Evolutionary conservation across 441 rosid genomes (phyloP), one percentile per base, ranked within the genome.

Genomic region (Aleurites moluccanus): DNA sequence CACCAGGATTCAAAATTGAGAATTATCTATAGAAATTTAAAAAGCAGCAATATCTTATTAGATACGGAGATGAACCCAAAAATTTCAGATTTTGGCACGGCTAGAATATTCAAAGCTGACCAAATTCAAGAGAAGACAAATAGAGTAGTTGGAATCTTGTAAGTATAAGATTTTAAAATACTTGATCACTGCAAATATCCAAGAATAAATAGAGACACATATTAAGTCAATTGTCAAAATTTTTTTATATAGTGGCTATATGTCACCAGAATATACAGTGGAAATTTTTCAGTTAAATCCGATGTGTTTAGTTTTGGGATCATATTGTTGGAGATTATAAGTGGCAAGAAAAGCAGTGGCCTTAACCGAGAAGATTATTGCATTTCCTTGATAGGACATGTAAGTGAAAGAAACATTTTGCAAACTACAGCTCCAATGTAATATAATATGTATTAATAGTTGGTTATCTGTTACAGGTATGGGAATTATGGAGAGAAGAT

Each of bases 21-120:
- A 73, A 89, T 91, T 10, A 85, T 91, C 14, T 93, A 91, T 45
- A 79, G 93, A 63, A 91, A 91, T 80, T 79, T 89, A 14, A 91
- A 89, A 80, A 86, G 87, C 18, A 88, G 94, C 67, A 91, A 91
- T 21, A 35, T 87, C 40, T 40, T 77, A 15, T 45, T 77, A 10
- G 79, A 77, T 49, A 67, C 42, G 0, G 75, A 64, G 1, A 42
- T 77, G 79, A 71, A 71, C 28, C 75, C 78, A 11, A 70, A 71
- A 65, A 64, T 71, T 71, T 77, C 80, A 28, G 75, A 77, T 56
- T 77, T 77, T 14, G 72, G 80, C 14, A 18, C 65, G 67, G 75
- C 80, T 0, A 77, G 75, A 64, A 64, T 71, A 64, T 71, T 77
- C 9, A 30, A 33, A 27, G 65, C 11, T 1, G 75, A 77, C 35